A percentile compares a stretch with the other conserved stretches of the same genome.
phyloP scores from a whole-genome alignment of 1,139 yeast species.

The Magnusiomyces clavatus region DNA sequence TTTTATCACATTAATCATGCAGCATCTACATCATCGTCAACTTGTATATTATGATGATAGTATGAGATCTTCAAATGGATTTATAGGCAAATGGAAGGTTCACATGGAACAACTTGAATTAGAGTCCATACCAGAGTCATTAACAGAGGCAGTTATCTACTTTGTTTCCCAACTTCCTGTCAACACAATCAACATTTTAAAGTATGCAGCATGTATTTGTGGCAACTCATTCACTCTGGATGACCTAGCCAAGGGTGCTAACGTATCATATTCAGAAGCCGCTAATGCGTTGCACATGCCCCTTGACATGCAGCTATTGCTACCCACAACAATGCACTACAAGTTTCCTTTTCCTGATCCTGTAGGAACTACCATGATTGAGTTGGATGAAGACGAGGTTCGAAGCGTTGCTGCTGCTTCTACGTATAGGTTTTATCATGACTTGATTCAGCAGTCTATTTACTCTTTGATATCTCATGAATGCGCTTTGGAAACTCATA shows the following conservation, averaged over 20 bases:
- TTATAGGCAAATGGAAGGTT: constrained; percentile 26
- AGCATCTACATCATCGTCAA: constrained; percentile 21
- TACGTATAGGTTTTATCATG: constrained; percentile 34
- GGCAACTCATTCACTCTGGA: constrained; percentile 39
- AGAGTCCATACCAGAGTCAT: constrained; percentile 20
- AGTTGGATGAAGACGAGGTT: constrained; percentile 34
- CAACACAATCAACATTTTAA: constrained; percentile 29
- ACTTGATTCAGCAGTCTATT: constrained; percentile 33
- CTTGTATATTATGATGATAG: constrained; percentile 21
- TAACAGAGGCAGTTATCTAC: constrained; percentile 23
- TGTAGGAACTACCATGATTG: constrained; percentile 33
- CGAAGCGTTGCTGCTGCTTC: constrained; percentile 37
- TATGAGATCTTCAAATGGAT: constrained; percentile 20
- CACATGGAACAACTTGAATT: constrained; percentile 22
- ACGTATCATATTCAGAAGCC: constrained; percentile 29
- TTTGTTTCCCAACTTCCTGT: constrained; percentile 23
- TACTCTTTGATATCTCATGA: constrained; percentile 26
- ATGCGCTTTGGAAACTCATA: constrained; percentile 35
- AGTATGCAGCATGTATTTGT: constrained; percentile 41
- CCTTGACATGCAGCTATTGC: constrained; percentile 32
- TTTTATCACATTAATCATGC: constrained; percentile 20
- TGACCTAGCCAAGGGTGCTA: constrained; percentile 39
- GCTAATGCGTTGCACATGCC: constrained; percentile 34
- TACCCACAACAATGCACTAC: constrained; percentile 40
- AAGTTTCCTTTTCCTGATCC: constrained; percentile 43